Conservation (phyloP, 78 protist genomes). For the Bigelowiella natans region DNA sequence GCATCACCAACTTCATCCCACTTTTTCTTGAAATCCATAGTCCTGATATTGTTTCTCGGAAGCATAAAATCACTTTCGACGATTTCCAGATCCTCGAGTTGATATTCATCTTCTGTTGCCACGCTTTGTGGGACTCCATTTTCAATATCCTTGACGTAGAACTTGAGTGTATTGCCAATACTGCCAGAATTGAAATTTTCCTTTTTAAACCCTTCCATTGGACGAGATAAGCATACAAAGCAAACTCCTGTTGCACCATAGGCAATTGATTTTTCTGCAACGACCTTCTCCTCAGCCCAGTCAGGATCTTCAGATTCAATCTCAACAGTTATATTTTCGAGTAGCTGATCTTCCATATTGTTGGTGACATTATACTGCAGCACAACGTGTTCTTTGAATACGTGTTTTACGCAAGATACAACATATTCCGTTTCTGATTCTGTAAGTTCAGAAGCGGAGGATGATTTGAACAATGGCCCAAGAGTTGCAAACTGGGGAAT, state of each 20-base stretch:
- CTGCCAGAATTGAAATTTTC: constrained; percentile 23
- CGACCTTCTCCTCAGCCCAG: not conserved
- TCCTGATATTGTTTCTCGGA: not conserved
- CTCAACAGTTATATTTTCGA: constrained; percentile 56
- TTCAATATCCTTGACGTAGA: constrained; percentile 55
- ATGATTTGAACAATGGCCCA: constrained; percentile 50
- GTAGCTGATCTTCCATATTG: constrained; percentile 67
- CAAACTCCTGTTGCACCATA: not conserved
- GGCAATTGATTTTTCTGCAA: not conserved
- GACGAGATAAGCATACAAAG: not conserved
- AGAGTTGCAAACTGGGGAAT: constrained; percentile 63
- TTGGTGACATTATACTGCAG: constrained; percentile 67
- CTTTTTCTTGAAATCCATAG: not conserved
- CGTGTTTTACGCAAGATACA: constrained; percentile 68
- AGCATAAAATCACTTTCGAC: not conserved
- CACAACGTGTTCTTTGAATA: constrained; percentile 57
- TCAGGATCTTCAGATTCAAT: constrained; percentile 17
- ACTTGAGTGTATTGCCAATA: constrained; percentile 43
- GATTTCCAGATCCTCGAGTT: constrained; percentile 20
- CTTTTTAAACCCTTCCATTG: not conserved
- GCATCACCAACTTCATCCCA: not conserved
- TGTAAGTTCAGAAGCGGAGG: constrained; percentile 57
- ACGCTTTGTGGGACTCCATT: not conserved
- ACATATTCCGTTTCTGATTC: constrained; percentile 86
- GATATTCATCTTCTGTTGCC: constrained; percentile 11